Conservation (phyloP, 2,329 filamentous ascomycete genomes). For the Hymenoscyphus infarciens region DNA sequence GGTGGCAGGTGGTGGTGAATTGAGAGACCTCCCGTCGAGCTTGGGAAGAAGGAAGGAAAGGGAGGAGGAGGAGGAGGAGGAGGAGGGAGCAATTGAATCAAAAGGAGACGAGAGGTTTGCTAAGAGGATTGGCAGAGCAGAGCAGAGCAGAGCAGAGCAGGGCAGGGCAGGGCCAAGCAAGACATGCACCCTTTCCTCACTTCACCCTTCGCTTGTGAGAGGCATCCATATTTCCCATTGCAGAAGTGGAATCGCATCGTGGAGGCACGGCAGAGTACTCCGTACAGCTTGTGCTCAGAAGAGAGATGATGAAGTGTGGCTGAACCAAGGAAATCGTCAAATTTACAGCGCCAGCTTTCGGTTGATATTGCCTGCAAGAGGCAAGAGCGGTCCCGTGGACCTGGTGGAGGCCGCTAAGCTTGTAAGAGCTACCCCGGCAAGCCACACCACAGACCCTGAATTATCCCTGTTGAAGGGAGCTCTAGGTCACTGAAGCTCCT, state of each 20-base stretch:
- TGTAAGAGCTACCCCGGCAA: too few relatives aligned
- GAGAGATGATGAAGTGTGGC: neutral
- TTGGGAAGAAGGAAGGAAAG: neutral
- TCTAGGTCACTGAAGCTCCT: neutral
- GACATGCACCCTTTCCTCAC: neutral
- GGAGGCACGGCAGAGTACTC: neutral
- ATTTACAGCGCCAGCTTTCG: neutral
- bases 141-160: too few relatives aligned
- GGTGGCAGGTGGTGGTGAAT: neutral
- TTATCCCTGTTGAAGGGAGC: neutral
- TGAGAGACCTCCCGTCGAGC: constrained; percentile 2
- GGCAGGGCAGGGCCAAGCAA: too few relatives aligned
- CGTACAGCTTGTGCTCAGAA: neutral
- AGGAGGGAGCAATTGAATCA: neutral
- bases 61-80: neutral
- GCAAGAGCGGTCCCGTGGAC: too few relatives aligned
- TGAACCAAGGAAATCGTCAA: neutral
- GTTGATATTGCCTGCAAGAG: too few relatives aligned
- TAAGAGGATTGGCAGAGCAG: neutral
- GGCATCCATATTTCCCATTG: neutral
- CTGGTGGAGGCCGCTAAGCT: neutral
- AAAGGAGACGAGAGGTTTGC: neutral
- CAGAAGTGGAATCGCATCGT: neutral
- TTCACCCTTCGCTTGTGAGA: neutral
- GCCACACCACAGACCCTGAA: constrained; percentile 1